Base-by-base conservation (phyloP, 2,329 filamentous ascomycete species). In the Aurifilum marmelostoma region DNA sequence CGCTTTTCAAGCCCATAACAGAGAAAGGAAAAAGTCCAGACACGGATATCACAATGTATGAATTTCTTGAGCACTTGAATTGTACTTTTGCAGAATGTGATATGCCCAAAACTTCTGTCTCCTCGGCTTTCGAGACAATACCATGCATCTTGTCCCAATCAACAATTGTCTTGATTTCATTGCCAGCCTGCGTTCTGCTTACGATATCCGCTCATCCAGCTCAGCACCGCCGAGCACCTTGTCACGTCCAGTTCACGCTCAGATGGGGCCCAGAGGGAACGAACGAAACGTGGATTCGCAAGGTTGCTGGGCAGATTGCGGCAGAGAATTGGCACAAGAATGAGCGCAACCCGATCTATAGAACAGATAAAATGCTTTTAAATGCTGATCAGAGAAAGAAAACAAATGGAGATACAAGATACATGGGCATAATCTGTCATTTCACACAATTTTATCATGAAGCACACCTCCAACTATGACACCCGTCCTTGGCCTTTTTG, bases 401-500 rank as follows among this genome's bases (percentile, higher is more conserved):
- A 32, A 34, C 34, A 34, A n/a, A n/a, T n/a, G n/a, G 34, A 34
- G 34, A 34, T 4, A 34, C 4, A 34, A 34, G 34, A 32, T n/a
- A 29, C 39, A 63, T 27, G 4, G 24, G 37, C 60, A 47, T 47
- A 12, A 64, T 21, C 43, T 37, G 43, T 16, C 61, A 27, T 63
- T n/a, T 54, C 59, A 43, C 18, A 47, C 43, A n/a, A 9, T 47
- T 47, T 47, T 9, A 1, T 39, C 39, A 29, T 32, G 39, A 63
- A 50, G 24, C 27, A 8, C 7, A 39, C n/a, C 29, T 52, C 21
- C 58, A 32, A 69, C 67, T n/a, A 70, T 69, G 3, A 69, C 71
- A 0, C 75, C 74, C 3, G 73, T 75, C 69, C 78, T 83, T 0
- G 79, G 73, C 71, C 80, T 79, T 75, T 87, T 87, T 0, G 81